Percentiles rank a stretch among this genome's conserved stretches.
Evolutionary conservation across 208 protist genomes (phyloP).

Genomic region (Trypanosoma scelopori): DNA sequence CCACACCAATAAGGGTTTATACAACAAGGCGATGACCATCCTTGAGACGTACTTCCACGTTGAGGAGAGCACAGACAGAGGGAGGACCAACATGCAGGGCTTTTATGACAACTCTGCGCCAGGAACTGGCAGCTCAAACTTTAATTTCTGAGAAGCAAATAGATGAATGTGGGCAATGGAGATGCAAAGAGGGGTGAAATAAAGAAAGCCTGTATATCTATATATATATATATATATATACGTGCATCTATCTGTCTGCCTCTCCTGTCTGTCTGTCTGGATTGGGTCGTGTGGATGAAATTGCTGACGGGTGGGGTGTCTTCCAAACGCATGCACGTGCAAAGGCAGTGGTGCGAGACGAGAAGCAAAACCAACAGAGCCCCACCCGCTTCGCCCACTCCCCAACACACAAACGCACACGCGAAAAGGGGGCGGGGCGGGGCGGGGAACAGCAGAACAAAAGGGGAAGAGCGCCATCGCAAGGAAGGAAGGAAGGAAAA

Average conservation of each 20-base stretch:
- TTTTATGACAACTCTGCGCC: conserved; percentile 21
- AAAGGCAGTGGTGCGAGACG: too few relatives aligned
- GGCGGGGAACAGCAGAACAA: too few relatives aligned
- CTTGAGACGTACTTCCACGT: conserved; percentile 90
- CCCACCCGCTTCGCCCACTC: too few relatives aligned
- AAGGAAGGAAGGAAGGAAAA: conserved; percentile 19
- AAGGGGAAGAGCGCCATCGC: conserved; percentile 2
- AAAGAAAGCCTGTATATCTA: too few relatives aligned
- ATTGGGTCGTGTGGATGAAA: too few relatives aligned
- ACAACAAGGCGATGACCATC: conserved; percentile 92
- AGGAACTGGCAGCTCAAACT: conserved; percentile 13
- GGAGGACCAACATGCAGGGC: neutral
- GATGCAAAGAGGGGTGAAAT: neutral
- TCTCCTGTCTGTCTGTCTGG: too few relatives aligned
- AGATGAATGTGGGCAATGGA: neutral
- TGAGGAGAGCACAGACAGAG: conserved; percentile 29
- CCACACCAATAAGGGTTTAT: conserved; percentile 95
- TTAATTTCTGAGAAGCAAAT: conserved; percentile 32
- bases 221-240: too few relatives aligned
- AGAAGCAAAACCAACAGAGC: too few relatives aligned
- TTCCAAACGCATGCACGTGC: neutral
- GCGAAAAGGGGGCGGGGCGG: neutral
- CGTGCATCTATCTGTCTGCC: too few relatives aligned
- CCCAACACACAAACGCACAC: too few relatives aligned
- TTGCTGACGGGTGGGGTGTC: too few relatives aligned